Base-by-base conservation (phyloP, 177 flowering plant genomes). In the Vitis hybrid region DNA sequence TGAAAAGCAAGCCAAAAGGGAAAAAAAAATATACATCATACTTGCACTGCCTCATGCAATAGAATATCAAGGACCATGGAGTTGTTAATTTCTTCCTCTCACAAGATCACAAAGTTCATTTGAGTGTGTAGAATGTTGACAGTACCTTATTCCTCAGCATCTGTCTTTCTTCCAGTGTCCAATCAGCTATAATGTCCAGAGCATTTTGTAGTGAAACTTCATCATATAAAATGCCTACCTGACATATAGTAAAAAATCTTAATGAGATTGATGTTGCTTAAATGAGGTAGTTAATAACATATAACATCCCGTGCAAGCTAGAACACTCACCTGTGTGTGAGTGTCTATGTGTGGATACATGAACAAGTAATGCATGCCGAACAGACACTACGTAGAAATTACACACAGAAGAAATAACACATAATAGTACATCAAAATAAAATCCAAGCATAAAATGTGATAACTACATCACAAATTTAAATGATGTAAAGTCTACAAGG, bases 201-300 rank as follows among this genome's bases (percentile, higher is more conserved):
- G 91, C 88, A 76, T 72, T 86, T 78, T 93, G 99, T 17, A 95
- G 78, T 9, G 98, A 83, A 74, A 78, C 84, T 58, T 95, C 99
- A 80, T 95, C 99, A 72, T 95, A 95, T 59, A 95, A 74, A 57
- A 95, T 22, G 49, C 99, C 99, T 31, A 95, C 99, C 99, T 95
- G 88, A 68, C 59, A 80, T 38, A 57, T 11, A 18, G 58, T 59
- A 49, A 50, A 20, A 60, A 64, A 59, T 22, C 22, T 53, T 20
- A 64, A 62, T 53, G 18, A 77, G 12, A 1, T 12, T 6, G 28
- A 52, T 54, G 12, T 22, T 56, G 31, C 38, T 56, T 22, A 14
- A 73, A 20, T 59, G n/a, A 19, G 11, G 72, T 7, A 57, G 31
- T 33, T 15, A 1, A 20, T 15, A 67, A 19, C 11, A 47, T n/a